Evolutionary conservation across 2,329 filamentous ascomycete genomes (phyloP).

Genomic region (Diaporthe sp.): DNA sequence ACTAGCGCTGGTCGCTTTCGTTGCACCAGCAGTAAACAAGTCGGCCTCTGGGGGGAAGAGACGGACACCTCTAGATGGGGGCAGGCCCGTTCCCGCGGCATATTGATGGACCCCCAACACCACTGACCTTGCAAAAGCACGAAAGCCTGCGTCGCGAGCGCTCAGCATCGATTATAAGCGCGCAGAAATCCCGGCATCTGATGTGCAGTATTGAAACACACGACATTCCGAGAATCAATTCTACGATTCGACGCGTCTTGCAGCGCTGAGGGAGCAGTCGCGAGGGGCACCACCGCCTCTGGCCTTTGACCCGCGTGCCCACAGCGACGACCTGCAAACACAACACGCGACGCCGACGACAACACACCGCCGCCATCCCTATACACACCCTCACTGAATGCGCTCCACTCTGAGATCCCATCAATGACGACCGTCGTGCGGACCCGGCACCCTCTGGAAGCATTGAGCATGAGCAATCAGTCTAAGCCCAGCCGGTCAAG

Average conservation of each 20-base stretch:
- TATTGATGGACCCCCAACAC: slow-evolving; percentile 15
- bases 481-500: slow-evolving; percentile 70
- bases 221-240: slow-evolving; percentile 15
- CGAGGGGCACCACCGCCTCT: slow-evolving; percentile 36
- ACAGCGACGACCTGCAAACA: slow-evolving; percentile 20
- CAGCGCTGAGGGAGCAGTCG: slow-evolving; percentile 31
- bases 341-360: slow-evolving; percentile 31
- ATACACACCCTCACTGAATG: slow-evolving; percentile 24
- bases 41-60: slow-evolving; percentile 5
- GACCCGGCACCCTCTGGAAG: slow-evolving; percentile 74
- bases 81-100: slow-evolving; percentile 39
- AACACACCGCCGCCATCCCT: background rate
- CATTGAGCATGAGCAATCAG: slow-evolving; percentile 78
- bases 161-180: slow-evolving; percentile 41
- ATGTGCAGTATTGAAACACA: slow-evolving; percentile 23
- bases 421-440: slow-evolving; percentile 80
- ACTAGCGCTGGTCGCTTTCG: slow-evolving; percentile 31
- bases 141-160: slow-evolving; percentile 25
- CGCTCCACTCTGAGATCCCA: slow-evolving; percentile 48
- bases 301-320: slow-evolving; percentile 21
- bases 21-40: slow-evolving; percentile 38
- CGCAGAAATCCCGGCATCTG: slow-evolving; percentile 30
- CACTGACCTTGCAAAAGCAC: slow-evolving; percentile 31
- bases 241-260: slow-evolving; percentile 38
- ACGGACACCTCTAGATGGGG: slow-evolving; percentile 24